Percentiles rank a stretch among this genome's conserved stretches.
Evolutionary conservation across 2,329 filamentous ascomycete genomes (phyloP).

Genomic region (Neonectria sp.): DNA sequence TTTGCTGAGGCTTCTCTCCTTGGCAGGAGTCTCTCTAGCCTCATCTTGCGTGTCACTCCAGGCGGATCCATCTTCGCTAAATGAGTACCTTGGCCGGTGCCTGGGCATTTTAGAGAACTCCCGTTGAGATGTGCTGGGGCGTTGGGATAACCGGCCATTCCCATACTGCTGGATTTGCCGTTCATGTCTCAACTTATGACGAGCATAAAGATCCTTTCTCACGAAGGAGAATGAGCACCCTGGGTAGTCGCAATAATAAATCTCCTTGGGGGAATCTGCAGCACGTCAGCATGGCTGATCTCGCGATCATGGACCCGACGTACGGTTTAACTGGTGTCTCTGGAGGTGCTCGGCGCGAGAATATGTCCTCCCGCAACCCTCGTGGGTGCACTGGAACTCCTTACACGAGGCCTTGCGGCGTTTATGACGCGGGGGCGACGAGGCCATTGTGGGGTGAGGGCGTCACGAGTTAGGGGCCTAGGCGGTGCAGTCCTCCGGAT

Average conservation of each 20-base stretch:
- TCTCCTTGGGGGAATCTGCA: constrained; percentile 49
- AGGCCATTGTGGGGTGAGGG: constrained; percentile 42
- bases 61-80: constrained; percentile 47
- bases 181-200: constrained; percentile 48
- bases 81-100: constrained; percentile 42
- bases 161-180: constrained; percentile 47
- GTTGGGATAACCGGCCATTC: constrained; percentile 45
- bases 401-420: constrained; percentile 50
- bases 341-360: constrained; percentile 48
- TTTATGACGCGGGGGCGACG: constrained; percentile 49
- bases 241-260: constrained; percentile 49
- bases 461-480: neutral
- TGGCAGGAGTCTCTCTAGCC: constrained; percentile 38
- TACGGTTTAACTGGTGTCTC: constrained; percentile 47
- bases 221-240: constrained; percentile 49
- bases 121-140: constrained; percentile 39
- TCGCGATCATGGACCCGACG: constrained; percentile 13
- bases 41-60: constrained; percentile 50
- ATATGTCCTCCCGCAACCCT: constrained; percentile 48
- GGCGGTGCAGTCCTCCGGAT: constrained; percentile 9
- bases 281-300: constrained; percentile 31
- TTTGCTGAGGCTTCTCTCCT: constrained; percentile 28
- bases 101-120: constrained; percentile 43
- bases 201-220: constrained; percentile 48
- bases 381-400: constrained; percentile 50